A percentile compares a stretch with the other conserved stretches of the same genome.
phyloP scores from a whole-genome alignment of 331 rosid species.

The Cydonia oblonga region DNA sequence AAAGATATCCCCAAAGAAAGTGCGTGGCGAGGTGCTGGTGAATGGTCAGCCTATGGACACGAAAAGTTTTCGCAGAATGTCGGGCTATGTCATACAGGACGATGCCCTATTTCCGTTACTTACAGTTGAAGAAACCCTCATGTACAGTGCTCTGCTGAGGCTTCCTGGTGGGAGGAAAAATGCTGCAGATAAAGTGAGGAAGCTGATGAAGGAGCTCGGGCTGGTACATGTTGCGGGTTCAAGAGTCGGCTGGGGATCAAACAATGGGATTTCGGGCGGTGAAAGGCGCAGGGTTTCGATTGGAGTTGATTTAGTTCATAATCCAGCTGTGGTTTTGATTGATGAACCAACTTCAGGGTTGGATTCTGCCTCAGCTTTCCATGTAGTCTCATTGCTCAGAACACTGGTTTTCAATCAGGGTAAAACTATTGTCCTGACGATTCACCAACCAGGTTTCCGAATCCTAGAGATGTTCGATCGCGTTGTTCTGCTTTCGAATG shows the following conservation, averaged over 20 bases:
- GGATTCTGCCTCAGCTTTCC: conserved; percentile 95
- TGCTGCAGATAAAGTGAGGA: conserved; percentile 48
- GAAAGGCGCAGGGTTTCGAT: conserved; percentile 88
- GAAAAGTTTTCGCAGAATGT: conserved; percentile 39
- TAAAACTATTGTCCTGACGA: conserved; percentile 68
- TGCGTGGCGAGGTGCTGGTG: conserved; percentile 64
- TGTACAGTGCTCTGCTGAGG: conserved; percentile 80
- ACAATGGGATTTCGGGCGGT: conserved; percentile 65
- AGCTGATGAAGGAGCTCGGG: conserved; percentile 75
- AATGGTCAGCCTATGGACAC: conserved; percentile 48
- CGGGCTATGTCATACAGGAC: conserved; percentile 75
- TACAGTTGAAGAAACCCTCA: conserved; percentile 80
- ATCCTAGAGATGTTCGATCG: conserved; percentile 61
- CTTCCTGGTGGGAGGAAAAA: conserved; percentile 40
- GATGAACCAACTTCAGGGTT: conserved; percentile 96
- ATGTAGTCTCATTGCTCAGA: conserved; percentile 64
- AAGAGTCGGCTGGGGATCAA: conserved; percentile 56
- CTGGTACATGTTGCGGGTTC: conserved; percentile 64
- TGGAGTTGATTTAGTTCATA: conserved; percentile 88
- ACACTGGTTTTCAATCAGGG: conserved; percentile 60
- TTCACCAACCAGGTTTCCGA: conserved; percentile 92
- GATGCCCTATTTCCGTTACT: conserved; percentile 78
- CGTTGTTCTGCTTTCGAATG: conserved; percentile 60
- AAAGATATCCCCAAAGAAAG: conserved; percentile 32
- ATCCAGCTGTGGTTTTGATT: conserved; percentile 72